phyloP scores from a whole-genome alignment of 1,284 basidiomycete genomes.

The Ustilago nuda region DNA sequence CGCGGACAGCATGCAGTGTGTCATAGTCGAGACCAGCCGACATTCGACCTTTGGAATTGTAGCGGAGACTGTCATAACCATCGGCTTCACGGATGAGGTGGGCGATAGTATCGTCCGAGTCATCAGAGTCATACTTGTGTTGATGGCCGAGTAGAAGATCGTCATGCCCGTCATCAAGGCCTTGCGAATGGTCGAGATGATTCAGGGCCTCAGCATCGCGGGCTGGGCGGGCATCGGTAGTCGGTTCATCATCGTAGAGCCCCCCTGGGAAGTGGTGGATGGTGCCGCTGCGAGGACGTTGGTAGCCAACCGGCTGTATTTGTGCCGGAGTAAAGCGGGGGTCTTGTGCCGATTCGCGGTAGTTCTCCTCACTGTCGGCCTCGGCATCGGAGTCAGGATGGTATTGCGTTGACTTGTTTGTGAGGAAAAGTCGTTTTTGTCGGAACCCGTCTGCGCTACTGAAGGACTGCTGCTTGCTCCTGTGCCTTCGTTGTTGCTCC shows the following conservation, averaged over 20 bases:
- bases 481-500: constrained; percentile 22
- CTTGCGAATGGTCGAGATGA: neutral
- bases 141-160: constrained; percentile 7
- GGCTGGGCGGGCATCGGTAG: constrained; percentile 1
- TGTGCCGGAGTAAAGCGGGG: constrained; percentile 13
- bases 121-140: constrained; percentile 39
- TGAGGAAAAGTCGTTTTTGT: constrained; percentile 16
- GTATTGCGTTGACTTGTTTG: constrained; percentile 7
- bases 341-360: neutral
- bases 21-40: constrained; percentile 37
- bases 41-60: constrained; percentile 23
- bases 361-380: constrained; percentile 3
- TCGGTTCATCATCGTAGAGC: constrained; percentile 22
- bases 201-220: neutral
- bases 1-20: constrained; percentile 27
- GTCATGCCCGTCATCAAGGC: neutral
- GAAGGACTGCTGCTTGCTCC: constrained; percentile 18
- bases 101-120: constrained; percentile 44
- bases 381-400: constrained; percentile 20
- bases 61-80: constrained; percentile 41
- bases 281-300: constrained; percentile 11
- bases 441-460: constrained; percentile 23
- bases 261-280: constrained; percentile 44
- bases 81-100: constrained; percentile 44
- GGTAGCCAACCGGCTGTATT: constrained; percentile 10